Base-by-base conservation (phyloP, 2,329 filamentous ascomycete species). In the Hymenoscyphus albidus region DNA sequence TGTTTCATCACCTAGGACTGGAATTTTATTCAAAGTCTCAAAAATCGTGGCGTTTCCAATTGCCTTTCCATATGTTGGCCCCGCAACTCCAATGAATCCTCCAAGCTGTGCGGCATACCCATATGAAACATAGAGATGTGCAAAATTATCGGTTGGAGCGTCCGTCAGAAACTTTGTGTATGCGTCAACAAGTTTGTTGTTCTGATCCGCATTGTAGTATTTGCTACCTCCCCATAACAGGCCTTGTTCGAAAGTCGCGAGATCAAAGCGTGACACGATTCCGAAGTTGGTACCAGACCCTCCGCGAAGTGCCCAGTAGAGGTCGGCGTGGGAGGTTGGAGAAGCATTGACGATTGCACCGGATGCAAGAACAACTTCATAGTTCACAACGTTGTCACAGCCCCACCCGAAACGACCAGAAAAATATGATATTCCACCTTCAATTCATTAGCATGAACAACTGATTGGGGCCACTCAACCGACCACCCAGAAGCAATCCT, bases 331-430 rank as follows among this genome's bases (percentile, higher is more conserved):
- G 3, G 22, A 39, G 42, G 13, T 38, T 32, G 61, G 38, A n/a
- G 61, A 63, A 2, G 80, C 83, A 2, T 78, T 80, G 44, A 83
- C 74, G 55, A 85, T 77, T 4, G 75, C 72, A 6, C 82, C 80
- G 65, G 81, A 78, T 9, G 81, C 79, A 0, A 85, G 76, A 3
- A 87, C 83, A 40, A 87, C 76, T 69, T 85, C 80, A 65, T 75
- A 83, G 64, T 79, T 79, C 27, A 79, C 64, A 13, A 85, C 76
- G 32, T 77, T 81, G 70, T 83, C 83, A 61, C 79, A 80, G 32
- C 78, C 81, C 74, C 81, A 83, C 10, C 84, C 85, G 67, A 76
- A 62, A n/a, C 62, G 62, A 12, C 62, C 60, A 9, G 69, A 65
- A 51, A 70, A 67, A 51, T 64, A 70, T 68, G 65, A 75, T 59